Evolutionary conservation across 1,284 basidiomycete species (phyloP), one percentile per base, ranked within the genome.

Genomic region (Ganoderma multipileum): DNA sequence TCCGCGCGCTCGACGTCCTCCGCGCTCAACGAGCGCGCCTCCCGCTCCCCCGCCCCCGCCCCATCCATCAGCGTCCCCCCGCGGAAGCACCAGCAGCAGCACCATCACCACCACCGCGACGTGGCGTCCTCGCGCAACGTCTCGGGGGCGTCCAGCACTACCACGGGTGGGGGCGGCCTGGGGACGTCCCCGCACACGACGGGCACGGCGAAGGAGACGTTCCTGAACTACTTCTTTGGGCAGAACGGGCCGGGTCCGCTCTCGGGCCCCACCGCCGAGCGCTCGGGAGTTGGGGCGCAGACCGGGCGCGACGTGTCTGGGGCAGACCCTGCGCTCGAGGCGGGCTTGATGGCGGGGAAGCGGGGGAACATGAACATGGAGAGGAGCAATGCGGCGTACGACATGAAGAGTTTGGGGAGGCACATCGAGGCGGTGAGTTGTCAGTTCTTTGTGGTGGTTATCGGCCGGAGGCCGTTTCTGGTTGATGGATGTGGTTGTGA

Each of bases 321-420:
- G 8, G 77, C 81, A 16, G 89, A 91, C 68, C 77, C 82, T 14
- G 68, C 82, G 33, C 78, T 87, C 61, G 83, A 84, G 30, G 80
- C 85, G 14, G 91, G 91, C 1, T 77, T 92, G 42, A 84, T 92
- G 87, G 86, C 88, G 55, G 86, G 90, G 39, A 91, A 87, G 80
- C 80, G 89, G 66, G 83, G 83, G 38, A 14, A 8, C 2, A 78
- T 93, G 62, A 14, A 8, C 2, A 78, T 93, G 62, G 95, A 96
- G 76, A 92, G 90, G 64, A 92, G 86, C 77, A 93, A 88, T 75
- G 94, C 96, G 61, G 96, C 95, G 47, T 99, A 91, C 80, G 97
- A 99, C 80, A 99, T 99, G 98, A 98, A 97, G 87, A 97, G 95
- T 77, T 85, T 99, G 61, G 96, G 97, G 69, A 97, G 94, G 83